Percentiles rank a stretch among this genome's conserved stretches.
Evolutionary conservation across 768 basidiomycete species (phyloP).

Genomic region (Amanita phalloides): DNA sequence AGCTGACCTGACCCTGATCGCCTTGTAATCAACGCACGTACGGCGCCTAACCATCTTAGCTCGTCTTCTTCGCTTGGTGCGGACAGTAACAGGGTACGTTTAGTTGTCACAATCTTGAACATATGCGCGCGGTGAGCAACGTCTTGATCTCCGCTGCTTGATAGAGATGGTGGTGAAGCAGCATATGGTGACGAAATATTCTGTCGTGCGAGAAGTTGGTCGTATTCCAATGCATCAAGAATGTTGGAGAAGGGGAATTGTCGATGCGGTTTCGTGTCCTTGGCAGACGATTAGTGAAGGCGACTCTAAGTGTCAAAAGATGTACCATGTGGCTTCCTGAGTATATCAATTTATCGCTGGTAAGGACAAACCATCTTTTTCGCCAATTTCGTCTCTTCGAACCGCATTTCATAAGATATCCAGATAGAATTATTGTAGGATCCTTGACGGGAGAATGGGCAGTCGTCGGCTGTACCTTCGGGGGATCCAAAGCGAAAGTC

Average conservation of each 20-base stretch:
- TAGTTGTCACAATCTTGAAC: slow-evolving; percentile 96
- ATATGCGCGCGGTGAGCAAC: slow-evolving; percentile 44
- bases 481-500: slow-evolving; percentile 31
- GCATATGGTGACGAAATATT: slow-evolving; percentile 27
- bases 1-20: slow-evolving; percentile 42
- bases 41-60: slow-evolving; percentile 94
- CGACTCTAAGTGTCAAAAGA: slow-evolving; percentile 14
- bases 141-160: slow-evolving; percentile 27
- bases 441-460: slow-evolving; percentile 38
- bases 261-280: slow-evolving; percentile 89
- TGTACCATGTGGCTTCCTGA: slow-evolving; percentile 89
- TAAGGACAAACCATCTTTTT: slow-evolving; percentile 96
- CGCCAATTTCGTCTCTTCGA: slow-evolving; percentile 91
- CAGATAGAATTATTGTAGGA: slow-evolving; percentile 69
- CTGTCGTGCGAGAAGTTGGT: slow-evolving; percentile 45
- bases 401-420: slow-evolving; percentile 96
- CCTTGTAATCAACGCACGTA: slow-evolving; percentile 82
- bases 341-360: slow-evolving; percentile 79
- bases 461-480: slow-evolving; percentile 20
- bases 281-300: neutral
- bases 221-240: slow-evolving; percentile 86
- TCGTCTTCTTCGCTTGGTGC: slow-evolving; percentile 97
- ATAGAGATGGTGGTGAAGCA: slow-evolving; percentile 23
- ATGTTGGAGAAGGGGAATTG: slow-evolving; percentile 79
- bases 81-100: slow-evolving; percentile 79